Conservation (phyloP, 768 basidiomycete genomes). For the Leccinellum luteum region DNA sequence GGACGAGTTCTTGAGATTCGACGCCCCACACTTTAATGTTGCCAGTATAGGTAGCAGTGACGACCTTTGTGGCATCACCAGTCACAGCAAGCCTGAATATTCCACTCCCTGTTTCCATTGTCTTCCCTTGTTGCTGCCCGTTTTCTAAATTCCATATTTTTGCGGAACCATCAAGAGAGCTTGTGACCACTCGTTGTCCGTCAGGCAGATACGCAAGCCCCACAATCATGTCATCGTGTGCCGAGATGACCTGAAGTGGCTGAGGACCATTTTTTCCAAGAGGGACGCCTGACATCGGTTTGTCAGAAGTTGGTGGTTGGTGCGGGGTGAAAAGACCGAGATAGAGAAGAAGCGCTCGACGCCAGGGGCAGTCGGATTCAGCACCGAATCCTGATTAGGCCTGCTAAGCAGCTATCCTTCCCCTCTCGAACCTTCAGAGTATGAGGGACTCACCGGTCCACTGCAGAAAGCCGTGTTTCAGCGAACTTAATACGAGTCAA, state of each 20-base stretch:
- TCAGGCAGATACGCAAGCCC: slow-evolving; percentile 3
- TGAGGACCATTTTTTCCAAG: no score
- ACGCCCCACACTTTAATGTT: neutral
- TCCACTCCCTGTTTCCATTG: neutral
- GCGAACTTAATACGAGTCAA: no score
- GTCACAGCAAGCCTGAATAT: neutral
- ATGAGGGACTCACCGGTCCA: no score
- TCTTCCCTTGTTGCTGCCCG: slow-evolving; percentile 3
- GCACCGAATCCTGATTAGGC: no score
- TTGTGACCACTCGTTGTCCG: slow-evolving; percentile 4
- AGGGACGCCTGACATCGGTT: no score
- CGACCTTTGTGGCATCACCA: neutral
- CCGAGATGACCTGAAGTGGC: neutral
- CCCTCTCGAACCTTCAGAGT: no score
- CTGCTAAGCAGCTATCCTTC: no score
- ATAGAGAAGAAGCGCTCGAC: neutral
- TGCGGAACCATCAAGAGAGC: neutral
- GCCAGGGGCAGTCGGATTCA: no score
- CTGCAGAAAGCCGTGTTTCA: no score
- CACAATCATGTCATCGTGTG: neutral
- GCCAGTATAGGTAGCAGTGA: neutral
- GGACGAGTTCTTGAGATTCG: neutral
- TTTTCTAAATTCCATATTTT: slow-evolving; percentile 5
- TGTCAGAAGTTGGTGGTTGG: no score
- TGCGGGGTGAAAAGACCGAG: neutral